Evolutionary conservation across 1,284 basidiomycete genomes (phyloP).

Genomic region (Neonothopanus nambi): DNA sequence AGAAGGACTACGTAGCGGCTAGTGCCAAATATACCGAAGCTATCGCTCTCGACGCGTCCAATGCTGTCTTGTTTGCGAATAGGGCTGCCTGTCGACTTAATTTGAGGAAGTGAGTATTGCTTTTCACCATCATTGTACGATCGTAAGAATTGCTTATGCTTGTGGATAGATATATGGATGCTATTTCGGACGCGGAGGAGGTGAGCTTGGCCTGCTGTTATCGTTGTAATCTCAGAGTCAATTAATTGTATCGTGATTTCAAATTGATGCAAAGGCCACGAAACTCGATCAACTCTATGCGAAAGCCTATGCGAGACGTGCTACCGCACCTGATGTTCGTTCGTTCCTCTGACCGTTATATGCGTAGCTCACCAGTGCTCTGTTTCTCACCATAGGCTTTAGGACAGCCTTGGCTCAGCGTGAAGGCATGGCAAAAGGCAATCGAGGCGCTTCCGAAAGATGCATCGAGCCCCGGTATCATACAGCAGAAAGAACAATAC

Average conservation of each 20-base stretch:
- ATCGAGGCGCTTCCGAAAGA: constrained; percentile 27
- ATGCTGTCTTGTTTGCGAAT: constrained; percentile 22
- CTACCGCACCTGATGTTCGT: constrained; percentile 17
- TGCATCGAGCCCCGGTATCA: constrained; percentile 26
- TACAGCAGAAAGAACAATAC: constrained; percentile 30
- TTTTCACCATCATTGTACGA: neutral
- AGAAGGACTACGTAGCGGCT: constrained; percentile 55
- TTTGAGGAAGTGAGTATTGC: constrained; percentile 16
- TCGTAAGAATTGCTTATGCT: neutral
- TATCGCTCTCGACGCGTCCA: constrained; percentile 15
- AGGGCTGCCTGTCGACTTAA: constrained; percentile 21
- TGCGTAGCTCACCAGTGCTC: neutral
- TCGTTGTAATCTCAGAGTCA: neutral
- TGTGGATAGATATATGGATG: constrained; percentile 15
- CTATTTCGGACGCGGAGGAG: constrained; percentile 15
- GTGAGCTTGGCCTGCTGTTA: neutral
- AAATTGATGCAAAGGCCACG: constrained; percentile 12
- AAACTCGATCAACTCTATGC: constrained; percentile 18
- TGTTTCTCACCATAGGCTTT: neutral
- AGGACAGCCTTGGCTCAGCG: neutral
- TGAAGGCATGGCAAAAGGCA: constrained; percentile 27
- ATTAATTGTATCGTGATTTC: neutral
- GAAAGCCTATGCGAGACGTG: constrained; percentile 18
- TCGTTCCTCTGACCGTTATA: neutral
- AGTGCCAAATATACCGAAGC: constrained; percentile 23